Evolutionary conservation across 2,329 filamentous ascomycete species (phyloP).

Genomic region (Diaporthe nobilis): DNA sequence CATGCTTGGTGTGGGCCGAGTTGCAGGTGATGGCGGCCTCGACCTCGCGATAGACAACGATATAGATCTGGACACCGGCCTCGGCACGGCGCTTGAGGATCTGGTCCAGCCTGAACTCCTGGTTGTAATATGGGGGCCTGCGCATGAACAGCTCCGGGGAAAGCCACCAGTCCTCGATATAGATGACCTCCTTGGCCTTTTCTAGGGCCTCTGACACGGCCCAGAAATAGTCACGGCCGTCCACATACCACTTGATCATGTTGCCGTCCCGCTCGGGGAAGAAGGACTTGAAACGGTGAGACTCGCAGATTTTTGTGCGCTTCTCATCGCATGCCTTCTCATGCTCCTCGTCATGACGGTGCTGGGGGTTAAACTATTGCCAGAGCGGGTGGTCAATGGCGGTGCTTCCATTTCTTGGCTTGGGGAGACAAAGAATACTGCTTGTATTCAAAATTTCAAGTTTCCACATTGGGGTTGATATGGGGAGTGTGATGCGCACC

Average conservation of each 20-base stretch:
- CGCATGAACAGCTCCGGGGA: slow-evolving; percentile 90
- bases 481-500: slow-evolving; percentile 55
- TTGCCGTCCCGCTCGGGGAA: slow-evolving; percentile 90
- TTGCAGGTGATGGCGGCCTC: slow-evolving; percentile 90
- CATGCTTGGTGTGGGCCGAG: slow-evolving; percentile 92
- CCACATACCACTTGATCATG: slow-evolving; percentile 96
- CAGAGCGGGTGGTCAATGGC: slow-evolving; percentile 19
- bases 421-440: neutral
- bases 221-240: slow-evolving; percentile 96
- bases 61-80: slow-evolving; percentile 92
- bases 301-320: slow-evolving; percentile 77
- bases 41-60: slow-evolving; percentile 93
- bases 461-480: neutral
- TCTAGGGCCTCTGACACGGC: slow-evolving; percentile 93
- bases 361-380: slow-evolving; percentile 81
- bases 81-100: slow-evolving; percentile 91
- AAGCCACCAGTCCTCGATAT: slow-evolving; percentile 98
- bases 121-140: slow-evolving; percentile 84
- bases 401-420: neutral
- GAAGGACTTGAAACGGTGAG: slow-evolving; percentile 89
- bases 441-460: neutral
- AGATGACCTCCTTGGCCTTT: slow-evolving; percentile 90
- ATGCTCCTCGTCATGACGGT: slow-evolving; percentile 94
- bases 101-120: slow-evolving; percentile 89
- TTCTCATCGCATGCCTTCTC: slow-evolving; percentile 88